Evolutionary conservation across 106 monocot genomes (phyloP).

Genomic region (Amphibolis antarctica): DNA sequence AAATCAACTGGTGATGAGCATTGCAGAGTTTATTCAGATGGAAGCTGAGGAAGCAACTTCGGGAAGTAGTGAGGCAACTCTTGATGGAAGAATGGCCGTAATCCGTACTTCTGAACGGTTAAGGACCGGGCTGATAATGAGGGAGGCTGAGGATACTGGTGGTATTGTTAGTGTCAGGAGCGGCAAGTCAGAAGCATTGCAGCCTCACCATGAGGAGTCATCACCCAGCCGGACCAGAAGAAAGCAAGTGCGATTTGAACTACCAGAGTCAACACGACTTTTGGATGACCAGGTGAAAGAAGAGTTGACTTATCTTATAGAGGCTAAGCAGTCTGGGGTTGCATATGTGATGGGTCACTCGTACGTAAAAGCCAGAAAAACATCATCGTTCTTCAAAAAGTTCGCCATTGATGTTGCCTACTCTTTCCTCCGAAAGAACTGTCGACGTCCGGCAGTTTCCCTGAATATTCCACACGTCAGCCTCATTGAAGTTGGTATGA

Average conservation of each 20-base stretch:
- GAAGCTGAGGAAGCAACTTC: constrained; percentile 19
- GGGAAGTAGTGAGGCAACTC: not conserved
- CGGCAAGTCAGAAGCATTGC: too few species aligned
- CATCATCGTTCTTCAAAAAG: constrained; percentile 58
- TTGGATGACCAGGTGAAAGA: too few species aligned
- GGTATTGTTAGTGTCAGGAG: too few species aligned
- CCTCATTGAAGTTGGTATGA: constrained; percentile 68
- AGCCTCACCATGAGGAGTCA: too few species aligned
- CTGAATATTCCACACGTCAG: constrained; percentile 54
- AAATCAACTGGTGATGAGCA: constrained; percentile 35
- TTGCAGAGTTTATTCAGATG: constrained; percentile 43
- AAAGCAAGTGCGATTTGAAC: too few species aligned
- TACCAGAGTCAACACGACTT: too few species aligned
- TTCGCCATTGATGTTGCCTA: constrained; percentile 40
- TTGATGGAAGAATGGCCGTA: too few species aligned
- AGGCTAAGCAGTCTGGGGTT: constrained; percentile 58
- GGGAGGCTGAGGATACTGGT: too few species aligned
- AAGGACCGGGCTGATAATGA: too few species aligned
- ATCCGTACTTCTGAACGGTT: constrained; percentile 3
- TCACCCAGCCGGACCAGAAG: too few species aligned
- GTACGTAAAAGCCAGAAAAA: constrained; percentile 47
- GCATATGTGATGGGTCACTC: constrained; percentile 57
- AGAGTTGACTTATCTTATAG: constrained; percentile 45
- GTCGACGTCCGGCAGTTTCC: constrained; percentile 39
- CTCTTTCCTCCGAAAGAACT: constrained; percentile 57